A percentile compares a stretch with the other conserved stretches of the same genome.
These are phyloP conservation scores for Crithidia bombi DNA, from an alignment of 208 protist genomes.

Conservation along the genomic window DNA sequence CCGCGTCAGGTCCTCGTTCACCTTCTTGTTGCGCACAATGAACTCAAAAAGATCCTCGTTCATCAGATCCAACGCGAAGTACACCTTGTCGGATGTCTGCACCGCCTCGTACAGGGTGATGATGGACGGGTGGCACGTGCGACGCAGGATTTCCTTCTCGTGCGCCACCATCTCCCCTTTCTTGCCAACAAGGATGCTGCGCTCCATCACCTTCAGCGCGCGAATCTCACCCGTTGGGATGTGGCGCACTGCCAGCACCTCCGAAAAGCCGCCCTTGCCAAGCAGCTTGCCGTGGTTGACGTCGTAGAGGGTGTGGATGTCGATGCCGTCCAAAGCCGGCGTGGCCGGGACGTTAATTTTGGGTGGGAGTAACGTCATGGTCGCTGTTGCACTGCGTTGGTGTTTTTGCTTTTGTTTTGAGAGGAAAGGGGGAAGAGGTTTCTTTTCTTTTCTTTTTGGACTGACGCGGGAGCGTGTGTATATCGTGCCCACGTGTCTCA, in stretches of 20 bases:
- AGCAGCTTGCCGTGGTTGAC: slow-evolving; percentile 57
- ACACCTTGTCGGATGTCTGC: slow-evolving; percentile 63
- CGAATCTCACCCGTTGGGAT: slow-evolving; percentile 61
- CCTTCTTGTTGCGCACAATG: slow-evolving; percentile 73
- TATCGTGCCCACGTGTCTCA: too few relatives aligned
- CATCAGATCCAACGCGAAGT: slow-evolving; percentile 89
- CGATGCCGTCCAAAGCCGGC: slow-evolving; percentile 63
- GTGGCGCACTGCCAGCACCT: slow-evolving; percentile 72
- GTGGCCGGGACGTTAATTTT: slow-evolving; percentile 69
- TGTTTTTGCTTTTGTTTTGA: slow-evolving; percentile 5
- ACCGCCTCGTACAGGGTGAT: slow-evolving; percentile 84
- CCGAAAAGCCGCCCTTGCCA: slow-evolving; percentile 84
- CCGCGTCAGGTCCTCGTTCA: slow-evolving; percentile 72
- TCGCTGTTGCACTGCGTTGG: too few relatives aligned
- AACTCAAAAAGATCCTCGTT: slow-evolving; percentile 87
- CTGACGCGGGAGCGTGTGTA: too few relatives aligned
- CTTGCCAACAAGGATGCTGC: slow-evolving; percentile 63
- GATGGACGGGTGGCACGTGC: slow-evolving; percentile 80
- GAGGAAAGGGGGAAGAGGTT: too few relatives aligned
- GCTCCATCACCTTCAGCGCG: slow-evolving; percentile 83
- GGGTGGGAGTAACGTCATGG: slow-evolving; percentile 33
- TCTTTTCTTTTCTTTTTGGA: too few relatives aligned
- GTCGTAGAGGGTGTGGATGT: slow-evolving; percentile 74
- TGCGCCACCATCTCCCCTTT: slow-evolving; percentile 84
- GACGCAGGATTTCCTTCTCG: slow-evolving; percentile 87